These are phyloP conservation scores for Piper longum DNA, from an alignment of 164 flowering plant species.

Conservation along the genomic window DNA sequence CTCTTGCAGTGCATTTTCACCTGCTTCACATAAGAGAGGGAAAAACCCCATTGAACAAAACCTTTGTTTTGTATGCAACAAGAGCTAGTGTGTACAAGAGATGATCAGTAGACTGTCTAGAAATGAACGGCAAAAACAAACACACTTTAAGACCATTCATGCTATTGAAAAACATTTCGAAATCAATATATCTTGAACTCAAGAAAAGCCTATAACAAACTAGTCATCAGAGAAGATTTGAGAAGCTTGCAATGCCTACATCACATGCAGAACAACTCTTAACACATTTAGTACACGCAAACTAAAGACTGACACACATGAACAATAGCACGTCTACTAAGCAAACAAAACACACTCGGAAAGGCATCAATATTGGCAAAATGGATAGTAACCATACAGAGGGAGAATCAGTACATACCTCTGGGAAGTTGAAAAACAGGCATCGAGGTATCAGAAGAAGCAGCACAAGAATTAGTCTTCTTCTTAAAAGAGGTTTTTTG, in stretches of 20 bases:
- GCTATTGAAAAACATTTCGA: background rate
- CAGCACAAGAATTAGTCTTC: constrained; percentile 20
- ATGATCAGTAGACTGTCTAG: background rate
- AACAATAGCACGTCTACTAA: background rate
- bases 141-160: too few species aligned
- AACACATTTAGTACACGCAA: background rate
- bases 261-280: background rate
- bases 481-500: constrained; percentile 32
- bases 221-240: background rate
- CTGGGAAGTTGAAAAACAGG: constrained; percentile 20
- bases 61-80: too few species aligned
- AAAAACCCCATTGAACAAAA: background rate
- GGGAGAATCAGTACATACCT: constrained; percentile 18
- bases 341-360: background rate
- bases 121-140: too few species aligned
- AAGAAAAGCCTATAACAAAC: background rate
- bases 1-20: constrained; percentile 14
- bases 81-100: background rate
- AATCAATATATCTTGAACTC: background rate
- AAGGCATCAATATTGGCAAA: background rate
- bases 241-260: background rate
- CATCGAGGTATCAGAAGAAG: constrained; percentile 36
- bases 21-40: constrained; percentile 10
- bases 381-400: background rate
- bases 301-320: background rate